phyloP scores from a whole-genome alignment of 345 rosid genomes.

The Salix arbutifolia region DNA sequence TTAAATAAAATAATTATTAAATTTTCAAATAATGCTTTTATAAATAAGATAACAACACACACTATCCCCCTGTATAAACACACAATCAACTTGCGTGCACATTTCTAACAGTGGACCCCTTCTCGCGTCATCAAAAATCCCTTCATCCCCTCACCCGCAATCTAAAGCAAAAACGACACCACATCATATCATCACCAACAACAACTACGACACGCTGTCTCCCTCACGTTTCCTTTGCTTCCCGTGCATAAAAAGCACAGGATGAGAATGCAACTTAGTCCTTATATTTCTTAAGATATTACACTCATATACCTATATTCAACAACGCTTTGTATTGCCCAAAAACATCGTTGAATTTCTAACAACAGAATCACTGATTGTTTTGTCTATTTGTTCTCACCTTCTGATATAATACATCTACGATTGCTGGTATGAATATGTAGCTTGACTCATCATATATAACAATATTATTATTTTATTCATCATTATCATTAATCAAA shows the following conservation, averaged over 20 bases:
- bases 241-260: neutral
- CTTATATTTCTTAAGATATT: neutral
- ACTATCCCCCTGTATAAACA: neutral
- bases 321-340: neutral
- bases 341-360: neutral
- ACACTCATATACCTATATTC: neutral
- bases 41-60: no score
- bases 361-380: neutral
- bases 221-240: neutral
- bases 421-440: neutral
- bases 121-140: slow-evolving; percentile 12
- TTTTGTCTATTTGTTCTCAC: neutral
- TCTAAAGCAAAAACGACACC: neutral
- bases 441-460: neutral
- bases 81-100: slow-evolving; percentile 17
- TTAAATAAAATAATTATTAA: no score
- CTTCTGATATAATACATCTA: neutral
- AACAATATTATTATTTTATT: no score
- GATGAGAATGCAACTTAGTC: neutral
- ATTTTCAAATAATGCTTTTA: no score
- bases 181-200: neutral
- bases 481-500: no score
- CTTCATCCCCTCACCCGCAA: neutral
- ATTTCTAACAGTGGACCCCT: neutral
- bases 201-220: neutral